Base-by-base conservation (phyloP, 1,139 yeast genomes). In the Wickerhamomyces sp. region DNA sequence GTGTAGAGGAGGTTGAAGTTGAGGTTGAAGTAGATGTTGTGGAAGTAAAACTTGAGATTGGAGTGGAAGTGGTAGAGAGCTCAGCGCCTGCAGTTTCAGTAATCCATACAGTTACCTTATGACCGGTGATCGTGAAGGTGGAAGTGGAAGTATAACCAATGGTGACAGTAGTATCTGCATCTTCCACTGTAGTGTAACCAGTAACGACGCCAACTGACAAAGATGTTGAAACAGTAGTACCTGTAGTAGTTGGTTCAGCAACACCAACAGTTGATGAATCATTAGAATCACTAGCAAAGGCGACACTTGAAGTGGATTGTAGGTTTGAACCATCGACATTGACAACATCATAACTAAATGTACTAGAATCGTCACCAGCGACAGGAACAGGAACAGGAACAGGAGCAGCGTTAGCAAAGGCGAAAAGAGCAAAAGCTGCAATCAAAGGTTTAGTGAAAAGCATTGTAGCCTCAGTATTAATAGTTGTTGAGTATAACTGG, bases 241-340 rank as follows among this genome's bases (percentile, higher is more conserved):
- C 30, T 10, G 57, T 51, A 23, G 52, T 48, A 7, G 56, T 48
- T 40, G 54, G 55, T 29, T 49, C 57, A 29, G 53, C 55, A 36
- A 54, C 55, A 27, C 51, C 56, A 27, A 54, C 42, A 27, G 57
- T 54, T 11, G 27, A 30, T 10, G 49, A 42, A 30, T 33, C 42
- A 35, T 47, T 47, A 9, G 51, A 40, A 34, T 53, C 55, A 30
- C 44, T 40, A 29, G 43, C 56, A 10, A 49, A 37, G 13, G 36
- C 41, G 18, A 55, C 36, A 31, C 55, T 50, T 26, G 55, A 52
- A 33, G 61, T 57, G 36, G 54, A 47, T 44, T 51, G 52, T 34
- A 47, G 45, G 47, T 54, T 50, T 37, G 60, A 55, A 26, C 61
- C 62, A 46, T 58, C 62, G 35, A 50, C 60, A 39, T 58, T 57